A percentile compares a stretch with the other conserved stretches of the same genome.
Conservation (phyloP, 768 basidiomycete species). For the Tricholoma sp. region DNA sequence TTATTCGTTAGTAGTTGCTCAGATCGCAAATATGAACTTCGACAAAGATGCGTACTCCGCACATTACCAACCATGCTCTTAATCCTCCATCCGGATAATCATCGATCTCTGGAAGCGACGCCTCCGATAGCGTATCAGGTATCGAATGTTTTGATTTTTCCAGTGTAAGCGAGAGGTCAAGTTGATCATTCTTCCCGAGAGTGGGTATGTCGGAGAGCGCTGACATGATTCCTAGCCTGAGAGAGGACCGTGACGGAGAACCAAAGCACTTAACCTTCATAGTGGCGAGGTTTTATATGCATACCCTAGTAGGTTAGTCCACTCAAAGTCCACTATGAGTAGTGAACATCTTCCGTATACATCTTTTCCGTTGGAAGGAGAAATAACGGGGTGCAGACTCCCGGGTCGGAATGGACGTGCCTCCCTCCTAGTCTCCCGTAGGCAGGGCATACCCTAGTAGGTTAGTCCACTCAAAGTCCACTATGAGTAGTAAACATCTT, state of each 20-base stretch:
- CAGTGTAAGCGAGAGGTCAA: not conserved
- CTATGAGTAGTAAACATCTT: too few species aligned
- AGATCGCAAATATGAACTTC: conserved; percentile 10
- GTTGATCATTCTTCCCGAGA: not conserved
- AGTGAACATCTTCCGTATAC: too few species aligned
- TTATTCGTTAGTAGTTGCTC: not conserved
- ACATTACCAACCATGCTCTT: conserved; percentile 39
- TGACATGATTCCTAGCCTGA: not conserved
- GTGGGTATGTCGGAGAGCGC: not conserved
- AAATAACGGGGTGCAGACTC: not conserved
- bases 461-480: not conserved
- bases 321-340: not conserved
- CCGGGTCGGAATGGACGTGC: not conserved
- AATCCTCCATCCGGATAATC: conserved; percentile 41
- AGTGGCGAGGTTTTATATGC: not conserved
- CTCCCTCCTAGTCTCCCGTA: not conserved
- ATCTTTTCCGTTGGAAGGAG: not conserved
- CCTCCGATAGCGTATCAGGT: not conserved
- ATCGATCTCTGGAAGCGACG: conserved; percentile 2
- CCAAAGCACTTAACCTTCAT: not conserved
- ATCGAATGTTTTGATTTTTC: not conserved
- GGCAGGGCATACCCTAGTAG: too few species aligned
- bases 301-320: not conserved
- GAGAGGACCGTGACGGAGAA: conserved; percentile 9
- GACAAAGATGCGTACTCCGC: conserved; percentile 29